phyloP scores from a whole-genome alignment of 306 rosid species.

The Vigna angularis region DNA sequence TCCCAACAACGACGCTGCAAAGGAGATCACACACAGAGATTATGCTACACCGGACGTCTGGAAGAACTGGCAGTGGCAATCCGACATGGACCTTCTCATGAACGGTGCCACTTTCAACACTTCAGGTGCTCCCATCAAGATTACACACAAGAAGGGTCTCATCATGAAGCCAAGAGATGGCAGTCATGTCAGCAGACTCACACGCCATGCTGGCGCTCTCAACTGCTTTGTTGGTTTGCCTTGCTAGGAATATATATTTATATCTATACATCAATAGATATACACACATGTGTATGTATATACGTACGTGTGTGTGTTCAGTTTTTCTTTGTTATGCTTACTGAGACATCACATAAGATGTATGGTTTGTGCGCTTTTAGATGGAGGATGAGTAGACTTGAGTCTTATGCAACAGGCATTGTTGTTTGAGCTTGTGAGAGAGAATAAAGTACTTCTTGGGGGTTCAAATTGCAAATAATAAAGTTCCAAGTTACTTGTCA shows the following conservation, averaged over 20 bases:
- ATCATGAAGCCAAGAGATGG: slow-evolving; percentile 46
- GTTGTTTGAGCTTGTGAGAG: neutral
- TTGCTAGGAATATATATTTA: slow-evolving; percentile 9
- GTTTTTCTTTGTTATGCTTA: neutral
- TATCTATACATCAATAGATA: too few relatives aligned
- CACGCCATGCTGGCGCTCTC: slow-evolving; percentile 32
- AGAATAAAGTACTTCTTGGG: neutral
- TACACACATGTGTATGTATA: too few relatives aligned
- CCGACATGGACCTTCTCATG: slow-evolving; percentile 40
- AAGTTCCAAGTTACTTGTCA: neutral
- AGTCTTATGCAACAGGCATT: neutral
- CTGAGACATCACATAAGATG: neutral
- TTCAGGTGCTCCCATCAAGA: neutral
- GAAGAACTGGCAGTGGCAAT: slow-evolving; percentile 43
- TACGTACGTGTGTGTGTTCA: too few relatives aligned
- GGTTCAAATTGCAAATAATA: neutral
- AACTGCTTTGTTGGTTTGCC: neutral
- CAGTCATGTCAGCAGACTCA: slow-evolving; percentile 7
- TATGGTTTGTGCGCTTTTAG: neutral
- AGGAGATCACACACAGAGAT: slow-evolving; percentile 56
- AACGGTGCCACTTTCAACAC: slow-evolving; percentile 31
- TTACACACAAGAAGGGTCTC: slow-evolving; percentile 10
- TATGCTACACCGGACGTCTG: neutral
- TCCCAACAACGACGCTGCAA: slow-evolving; percentile 58
- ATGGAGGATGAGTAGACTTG: neutral